These are phyloP conservation scores for Psilocybe sp. DNA, from an alignment of 768 basidiomycete genomes.

Conservation along the genomic window DNA sequence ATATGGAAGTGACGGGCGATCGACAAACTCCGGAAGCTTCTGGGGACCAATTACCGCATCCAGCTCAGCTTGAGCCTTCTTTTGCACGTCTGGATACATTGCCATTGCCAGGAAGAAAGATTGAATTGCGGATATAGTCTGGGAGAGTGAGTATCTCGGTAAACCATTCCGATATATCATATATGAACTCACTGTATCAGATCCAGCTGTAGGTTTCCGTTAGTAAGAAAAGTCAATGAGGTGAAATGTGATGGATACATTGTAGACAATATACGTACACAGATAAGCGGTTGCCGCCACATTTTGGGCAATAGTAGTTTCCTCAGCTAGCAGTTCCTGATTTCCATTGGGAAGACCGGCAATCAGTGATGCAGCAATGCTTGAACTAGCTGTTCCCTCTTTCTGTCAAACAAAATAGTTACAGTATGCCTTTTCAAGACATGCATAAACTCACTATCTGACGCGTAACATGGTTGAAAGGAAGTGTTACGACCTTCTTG, in stretches of 20 bases:
- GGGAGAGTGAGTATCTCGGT: neutral
- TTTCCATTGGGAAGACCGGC: conserved; percentile 13
- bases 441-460: conserved; percentile 11
- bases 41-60: conserved; percentile 19
- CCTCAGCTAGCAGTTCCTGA: conserved; percentile 15
- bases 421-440: neutral
- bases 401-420: neutral
- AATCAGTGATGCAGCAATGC: conserved; percentile 15
- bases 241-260: neutral
- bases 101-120: conserved; percentile 24
- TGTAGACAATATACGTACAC: conserved; percentile 12
- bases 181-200: conserved; percentile 18
- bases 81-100: conserved; percentile 22
- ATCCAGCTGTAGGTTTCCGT: conserved; percentile 12
- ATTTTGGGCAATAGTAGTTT: conserved; percentile 14
- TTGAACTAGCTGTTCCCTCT: conserved; percentile 14
- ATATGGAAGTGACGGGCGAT: conserved; percentile 21
- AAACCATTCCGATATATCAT: neutral
- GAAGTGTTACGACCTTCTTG: conserved; percentile 10
- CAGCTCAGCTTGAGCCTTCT: conserved; percentile 23
- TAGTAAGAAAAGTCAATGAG: neutral
- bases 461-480: conserved; percentile 15
- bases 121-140: conserved; percentile 21
- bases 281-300: conserved; percentile 16
- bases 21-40: conserved; percentile 23